Conservation (phyloP, 345 rosid genomes). For the Boechera divaricarpa region DNA sequence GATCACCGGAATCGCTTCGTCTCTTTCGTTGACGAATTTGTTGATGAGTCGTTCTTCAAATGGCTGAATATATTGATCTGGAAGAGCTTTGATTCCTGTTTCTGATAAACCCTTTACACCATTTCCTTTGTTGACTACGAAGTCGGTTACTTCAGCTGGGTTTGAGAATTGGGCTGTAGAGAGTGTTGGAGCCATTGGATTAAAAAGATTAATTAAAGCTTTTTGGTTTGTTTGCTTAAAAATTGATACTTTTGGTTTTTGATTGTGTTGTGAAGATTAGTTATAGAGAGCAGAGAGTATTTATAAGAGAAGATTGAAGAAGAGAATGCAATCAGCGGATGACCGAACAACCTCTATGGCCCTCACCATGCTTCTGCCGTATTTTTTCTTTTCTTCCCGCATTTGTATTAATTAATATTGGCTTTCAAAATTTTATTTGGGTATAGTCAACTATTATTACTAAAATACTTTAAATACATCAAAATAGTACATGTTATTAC, state of each 20-base stretch:
- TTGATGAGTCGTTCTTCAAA: conserved; percentile 47
- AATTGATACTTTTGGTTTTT: neutral
- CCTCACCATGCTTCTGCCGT: conserved; percentile 40
- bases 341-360: conserved; percentile 46
- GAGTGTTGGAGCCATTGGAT: conserved; percentile 49
- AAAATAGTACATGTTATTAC: no score
- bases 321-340: conserved; percentile 30
- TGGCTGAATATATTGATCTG: conserved; percentile 54
- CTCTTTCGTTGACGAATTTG: conserved; percentile 43
- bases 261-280: conserved; percentile 28
- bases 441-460: no score
- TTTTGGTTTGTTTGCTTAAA: neutral
- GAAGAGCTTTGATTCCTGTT: conserved; percentile 52
- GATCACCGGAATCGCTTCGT: conserved; percentile 51
- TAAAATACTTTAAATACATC: no score
- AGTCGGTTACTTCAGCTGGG: conserved; percentile 46
- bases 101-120: conserved; percentile 62
- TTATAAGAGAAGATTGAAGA: conserved; percentile 33
- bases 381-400: conserved; percentile 37
- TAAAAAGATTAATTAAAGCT: neutral
- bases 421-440: no score
- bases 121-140: conserved; percentile 51
- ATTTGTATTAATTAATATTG: neutral
- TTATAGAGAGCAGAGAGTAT: conserved; percentile 39
- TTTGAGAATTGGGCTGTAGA: conserved; percentile 25